Percentiles rank a stretch among this genome's conserved stretches.
Conservation (phyloP, 345 rosid genomes). For the Salix dunnii region DNA sequence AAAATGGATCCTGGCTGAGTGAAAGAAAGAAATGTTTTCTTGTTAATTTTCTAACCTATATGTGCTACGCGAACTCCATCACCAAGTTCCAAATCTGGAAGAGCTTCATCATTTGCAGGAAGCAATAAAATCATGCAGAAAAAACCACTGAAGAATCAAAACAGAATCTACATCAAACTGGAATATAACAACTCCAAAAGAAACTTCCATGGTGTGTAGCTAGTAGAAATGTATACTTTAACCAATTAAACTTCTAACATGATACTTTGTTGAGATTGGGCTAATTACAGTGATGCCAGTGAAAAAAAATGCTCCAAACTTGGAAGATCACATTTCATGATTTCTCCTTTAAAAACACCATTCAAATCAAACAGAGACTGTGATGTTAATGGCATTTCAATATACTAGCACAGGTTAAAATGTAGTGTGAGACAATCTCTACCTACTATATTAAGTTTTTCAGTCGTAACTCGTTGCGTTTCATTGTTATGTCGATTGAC, state of each 20-base stretch:
- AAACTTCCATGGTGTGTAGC: background rate
- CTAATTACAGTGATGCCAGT: background rate
- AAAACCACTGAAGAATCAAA: slow-evolving; percentile 1
- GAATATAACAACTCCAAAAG: background rate
- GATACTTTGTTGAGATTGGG: background rate
- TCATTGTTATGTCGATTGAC: background rate
- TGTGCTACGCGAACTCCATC: background rate
- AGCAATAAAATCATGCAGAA: background rate
- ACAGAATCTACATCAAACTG: background rate
- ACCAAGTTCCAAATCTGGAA: background rate
- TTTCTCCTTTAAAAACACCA: too few relatives aligned
- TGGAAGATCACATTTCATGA: background rate
- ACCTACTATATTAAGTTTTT: background rate
- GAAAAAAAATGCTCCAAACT: background rate
- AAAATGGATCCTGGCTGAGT: background rate
- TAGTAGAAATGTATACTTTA: background rate
- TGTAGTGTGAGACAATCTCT: background rate
- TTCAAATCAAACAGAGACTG: background rate
- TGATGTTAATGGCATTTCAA: background rate
- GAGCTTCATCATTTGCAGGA: background rate
- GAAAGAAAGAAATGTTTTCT: background rate
- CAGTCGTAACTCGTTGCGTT: background rate
- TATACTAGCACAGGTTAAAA: background rate
- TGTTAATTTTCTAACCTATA: background rate
- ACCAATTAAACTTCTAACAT: background rate